phyloP scores from a whole-genome alignment of 2,329 filamentous ascomycete species.

The Macrophomina pseudophaseolina region DNA sequence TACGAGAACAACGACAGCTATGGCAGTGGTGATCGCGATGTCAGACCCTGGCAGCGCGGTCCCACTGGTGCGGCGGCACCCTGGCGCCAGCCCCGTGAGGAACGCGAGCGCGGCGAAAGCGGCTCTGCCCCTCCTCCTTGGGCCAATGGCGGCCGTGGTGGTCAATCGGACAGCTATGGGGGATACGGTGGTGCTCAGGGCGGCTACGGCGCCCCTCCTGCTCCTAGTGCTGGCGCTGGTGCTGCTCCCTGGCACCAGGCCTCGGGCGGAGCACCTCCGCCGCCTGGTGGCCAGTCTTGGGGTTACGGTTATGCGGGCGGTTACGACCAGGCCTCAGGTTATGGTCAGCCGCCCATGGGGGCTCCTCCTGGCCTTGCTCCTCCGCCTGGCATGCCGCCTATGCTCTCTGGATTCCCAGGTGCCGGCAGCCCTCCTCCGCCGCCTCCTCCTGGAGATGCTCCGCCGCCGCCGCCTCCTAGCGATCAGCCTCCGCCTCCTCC shows the following conservation, averaged over 20 bases:
- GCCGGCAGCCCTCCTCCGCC: slow-evolving; percentile 63
- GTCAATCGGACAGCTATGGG: slow-evolving; percentile 34
- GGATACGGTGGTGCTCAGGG: slow-evolving; percentile 32
- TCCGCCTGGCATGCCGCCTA: slow-evolving; percentile 62
- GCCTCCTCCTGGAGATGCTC: slow-evolving; percentile 65
- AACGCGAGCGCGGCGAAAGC: slow-evolving; percentile 46
- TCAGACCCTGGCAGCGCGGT: slow-evolving; percentile 87
- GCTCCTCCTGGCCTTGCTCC: slow-evolving; percentile 53
- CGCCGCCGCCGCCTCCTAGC: slow-evolving; percentile 60
- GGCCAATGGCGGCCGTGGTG: slow-evolving; percentile 37
- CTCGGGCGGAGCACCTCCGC: slow-evolving; percentile 51
- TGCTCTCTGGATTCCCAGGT: slow-evolving; percentile 67
- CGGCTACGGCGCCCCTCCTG: slow-evolving; percentile 49
- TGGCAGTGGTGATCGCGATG: slow-evolving; percentile 56
- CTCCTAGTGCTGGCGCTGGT: slow-evolving; percentile 32
- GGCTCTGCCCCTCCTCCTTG: slow-evolving; percentile 55
- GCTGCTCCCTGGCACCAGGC: slow-evolving; percentile 67
- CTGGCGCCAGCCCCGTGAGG: slow-evolving; percentile 64
- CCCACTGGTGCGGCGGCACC: slow-evolving; percentile 84
- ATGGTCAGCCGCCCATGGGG: slow-evolving; percentile 33
- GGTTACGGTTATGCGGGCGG: slow-evolving; percentile 50
- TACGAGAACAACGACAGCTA: slow-evolving; percentile 49
- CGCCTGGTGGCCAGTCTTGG: slow-evolving; percentile 49
- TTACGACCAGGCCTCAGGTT: slow-evolving; percentile 40
- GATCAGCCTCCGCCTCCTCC: slow-evolving; percentile 67